phyloP scores from a whole-genome alignment of 306 rosid genomes.

The Casuarina cunninghamiana region DNA sequence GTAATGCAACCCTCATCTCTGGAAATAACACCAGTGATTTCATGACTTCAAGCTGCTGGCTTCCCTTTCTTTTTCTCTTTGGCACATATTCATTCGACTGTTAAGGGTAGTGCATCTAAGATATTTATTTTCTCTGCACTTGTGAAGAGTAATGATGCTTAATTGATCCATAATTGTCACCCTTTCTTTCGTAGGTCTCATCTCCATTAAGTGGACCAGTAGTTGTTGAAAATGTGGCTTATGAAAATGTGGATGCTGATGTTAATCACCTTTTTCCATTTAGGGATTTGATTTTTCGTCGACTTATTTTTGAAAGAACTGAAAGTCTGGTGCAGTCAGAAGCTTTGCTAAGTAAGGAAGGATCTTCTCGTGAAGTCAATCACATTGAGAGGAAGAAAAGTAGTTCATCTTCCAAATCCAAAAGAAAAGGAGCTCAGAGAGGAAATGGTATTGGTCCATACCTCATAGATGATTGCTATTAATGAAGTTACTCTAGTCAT shows the following conservation, averaged over 20 bases:
- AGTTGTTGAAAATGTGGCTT: conserved; percentile 81
- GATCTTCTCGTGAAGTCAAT: conserved; percentile 35
- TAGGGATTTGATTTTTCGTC: conserved; percentile 73
- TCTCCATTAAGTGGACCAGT: conserved; percentile 82
- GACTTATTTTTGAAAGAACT: conserved; percentile 88
- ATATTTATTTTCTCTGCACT: conserved; percentile 3
- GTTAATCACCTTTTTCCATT: conserved; percentile 59
- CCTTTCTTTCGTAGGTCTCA: conserved; percentile 59
- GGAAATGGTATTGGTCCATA: conserved; percentile 42
- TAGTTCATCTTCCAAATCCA: conserved; percentile 60
- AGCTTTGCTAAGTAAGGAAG: conserved; percentile 64
- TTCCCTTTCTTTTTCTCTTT: background rate
- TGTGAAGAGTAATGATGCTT: conserved; percentile 23
- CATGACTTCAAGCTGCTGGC: background rate
- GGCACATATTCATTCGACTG: background rate
- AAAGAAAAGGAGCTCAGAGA: conserved; percentile 54
- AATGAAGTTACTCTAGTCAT: conserved; percentile 18
- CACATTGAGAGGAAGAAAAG: conserved; percentile 54
- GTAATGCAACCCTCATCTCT: no score
- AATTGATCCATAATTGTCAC: conserved; percentile 22
- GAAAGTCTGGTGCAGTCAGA: conserved; percentile 92
- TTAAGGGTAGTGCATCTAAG: background rate
- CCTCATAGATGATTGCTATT: background rate
- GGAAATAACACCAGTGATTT: background rate
- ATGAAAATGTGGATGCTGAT: conserved; percentile 64